Evolutionary conservation across 2,329 filamentous ascomycete genomes (phyloP).

Genomic region (Pestalotiopsis sp.): DNA sequence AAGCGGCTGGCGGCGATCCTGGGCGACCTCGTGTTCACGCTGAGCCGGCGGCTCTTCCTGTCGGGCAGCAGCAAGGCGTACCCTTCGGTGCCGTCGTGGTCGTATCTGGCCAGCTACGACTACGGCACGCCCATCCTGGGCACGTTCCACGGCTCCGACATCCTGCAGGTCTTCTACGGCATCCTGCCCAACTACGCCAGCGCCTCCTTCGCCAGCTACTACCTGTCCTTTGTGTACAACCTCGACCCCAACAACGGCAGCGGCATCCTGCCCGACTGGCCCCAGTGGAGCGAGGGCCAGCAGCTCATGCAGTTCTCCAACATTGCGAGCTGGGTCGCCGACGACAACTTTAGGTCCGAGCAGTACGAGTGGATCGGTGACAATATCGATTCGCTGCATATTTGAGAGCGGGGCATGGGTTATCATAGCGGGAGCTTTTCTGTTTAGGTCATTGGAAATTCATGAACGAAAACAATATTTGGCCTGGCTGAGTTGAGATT

Average conservation of each 20-base stretch:
- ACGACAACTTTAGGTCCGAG: constrained; percentile 39
- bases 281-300: constrained; percentile 48
- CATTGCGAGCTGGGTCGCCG: constrained; percentile 29
- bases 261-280: constrained; percentile 33
- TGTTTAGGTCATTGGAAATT: background rate
- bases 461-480: background rate
- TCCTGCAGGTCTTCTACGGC: constrained; percentile 70
- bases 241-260: constrained; percentile 66
- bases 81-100: constrained; percentile 68
- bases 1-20: constrained; percentile 76
- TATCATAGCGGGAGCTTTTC: background rate
- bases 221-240: constrained; percentile 71
- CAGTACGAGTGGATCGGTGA: constrained; percentile 21
- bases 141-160: constrained; percentile 73
- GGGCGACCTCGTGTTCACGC: constrained; percentile 74
- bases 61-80: constrained; percentile 43
- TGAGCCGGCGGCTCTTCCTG: constrained; percentile 69
- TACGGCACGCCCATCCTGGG: constrained; percentile 72
- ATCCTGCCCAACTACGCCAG: constrained; percentile 64
- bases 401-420: background rate
- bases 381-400: constrained; percentile 22
- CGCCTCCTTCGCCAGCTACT: constrained; percentile 65
- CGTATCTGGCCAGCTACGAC: constrained; percentile 73
- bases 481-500: background rate
- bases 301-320: constrained; percentile 52